phyloP scores from a whole-genome alignment of 2,329 filamentous ascomycete genomes.

The Chrysoporthe deuterocubensis region DNA sequence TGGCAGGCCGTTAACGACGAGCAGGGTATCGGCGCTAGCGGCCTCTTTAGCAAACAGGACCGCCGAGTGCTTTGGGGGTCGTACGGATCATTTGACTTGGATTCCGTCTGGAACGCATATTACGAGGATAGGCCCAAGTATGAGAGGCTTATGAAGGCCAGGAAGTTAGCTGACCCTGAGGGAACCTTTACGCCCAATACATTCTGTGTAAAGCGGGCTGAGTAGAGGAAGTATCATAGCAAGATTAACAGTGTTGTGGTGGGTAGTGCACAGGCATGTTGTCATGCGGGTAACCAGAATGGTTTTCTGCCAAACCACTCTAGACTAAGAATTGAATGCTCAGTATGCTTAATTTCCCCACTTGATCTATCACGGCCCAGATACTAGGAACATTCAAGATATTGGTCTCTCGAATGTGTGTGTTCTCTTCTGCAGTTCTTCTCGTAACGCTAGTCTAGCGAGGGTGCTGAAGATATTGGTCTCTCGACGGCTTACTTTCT shows the following conservation, averaged over 20 bases:
- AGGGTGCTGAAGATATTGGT: too few relatives aligned
- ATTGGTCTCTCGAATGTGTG: too few relatives aligned
- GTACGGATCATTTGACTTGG: conserved; percentile 42
- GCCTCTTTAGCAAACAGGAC: conserved; percentile 43
- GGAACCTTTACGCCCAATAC: conserved; percentile 44
- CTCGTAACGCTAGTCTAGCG: too few relatives aligned
- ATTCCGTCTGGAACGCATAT: conserved; percentile 41
- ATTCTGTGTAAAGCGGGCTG: conserved; percentile 31
- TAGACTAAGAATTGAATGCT: too few relatives aligned
- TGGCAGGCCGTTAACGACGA: conserved; percentile 50
- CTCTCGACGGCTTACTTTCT: too few relatives aligned
- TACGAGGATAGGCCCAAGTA: conserved; percentile 43
- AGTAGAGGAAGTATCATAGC: neutral
- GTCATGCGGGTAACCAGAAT: too few relatives aligned
- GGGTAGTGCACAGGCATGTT: too few relatives aligned
- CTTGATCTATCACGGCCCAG: too few relatives aligned
- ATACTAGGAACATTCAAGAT: too few relatives aligned
- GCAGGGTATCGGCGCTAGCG: conserved; percentile 32
- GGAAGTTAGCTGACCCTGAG: conserved; percentile 40
- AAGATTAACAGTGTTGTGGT: neutral
- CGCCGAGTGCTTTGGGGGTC: conserved; percentile 46
- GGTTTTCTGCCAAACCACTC: too few relatives aligned
- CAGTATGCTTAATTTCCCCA: too few relatives aligned
- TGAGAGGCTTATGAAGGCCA: conserved; percentile 36
- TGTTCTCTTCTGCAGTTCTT: too few relatives aligned